Percentiles rank a stretch among this genome's conserved stretches.
Evolutionary conservation across 2,329 filamentous ascomycete species (phyloP).

Genomic region (Pseudocercospora vitis): DNA sequence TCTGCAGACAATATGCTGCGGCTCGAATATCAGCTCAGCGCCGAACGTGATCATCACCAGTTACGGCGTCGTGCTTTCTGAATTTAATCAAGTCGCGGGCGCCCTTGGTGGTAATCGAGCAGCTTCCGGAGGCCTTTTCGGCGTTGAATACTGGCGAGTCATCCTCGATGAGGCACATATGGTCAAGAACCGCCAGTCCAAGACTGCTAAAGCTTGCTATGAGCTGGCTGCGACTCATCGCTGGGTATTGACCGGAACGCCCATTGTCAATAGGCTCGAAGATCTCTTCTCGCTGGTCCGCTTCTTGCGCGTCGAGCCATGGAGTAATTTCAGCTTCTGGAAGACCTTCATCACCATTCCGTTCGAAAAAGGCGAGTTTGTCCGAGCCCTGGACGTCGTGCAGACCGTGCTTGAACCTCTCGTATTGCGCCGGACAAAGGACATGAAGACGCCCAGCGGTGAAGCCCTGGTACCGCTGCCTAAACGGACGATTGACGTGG

Average conservation of each 20-base stretch:
- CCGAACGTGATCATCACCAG: constrained; percentile 93
- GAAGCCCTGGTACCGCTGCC: constrained; percentile 79
- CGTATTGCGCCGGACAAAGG: constrained; percentile 93
- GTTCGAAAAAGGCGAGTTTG: constrained; percentile 92
- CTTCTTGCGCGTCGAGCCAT: constrained; percentile 91
- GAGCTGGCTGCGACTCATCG: constrained; percentile 81
- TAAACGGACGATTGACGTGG: constrained; percentile 76
- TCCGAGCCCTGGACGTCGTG: constrained; percentile 90
- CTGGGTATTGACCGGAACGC: constrained; percentile 92
- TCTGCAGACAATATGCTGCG: constrained; percentile 74
- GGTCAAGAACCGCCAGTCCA: constrained; percentile 84
- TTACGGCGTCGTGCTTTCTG: constrained; percentile 87
- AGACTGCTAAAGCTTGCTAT: constrained; percentile 93
- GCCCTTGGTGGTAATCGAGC: constrained; percentile 64
- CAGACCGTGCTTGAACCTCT: constrained; percentile 94
- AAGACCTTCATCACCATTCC: constrained; percentile 97
- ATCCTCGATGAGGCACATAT: constrained; percentile 94
- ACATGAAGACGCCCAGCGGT: constrained; percentile 94
- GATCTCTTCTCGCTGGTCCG: constrained; percentile 91
- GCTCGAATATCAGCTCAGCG: constrained; percentile 69
- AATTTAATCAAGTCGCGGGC: constrained; percentile 70
- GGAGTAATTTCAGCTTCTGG: constrained; percentile 99
- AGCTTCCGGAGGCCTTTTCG: constrained; percentile 67
- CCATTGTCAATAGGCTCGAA: constrained; percentile 93
- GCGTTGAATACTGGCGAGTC: constrained; percentile 88